Evolutionary conservation across 2,329 filamentous ascomycete species (phyloP).

Genomic region (Fusarium sulawesiense): DNA sequence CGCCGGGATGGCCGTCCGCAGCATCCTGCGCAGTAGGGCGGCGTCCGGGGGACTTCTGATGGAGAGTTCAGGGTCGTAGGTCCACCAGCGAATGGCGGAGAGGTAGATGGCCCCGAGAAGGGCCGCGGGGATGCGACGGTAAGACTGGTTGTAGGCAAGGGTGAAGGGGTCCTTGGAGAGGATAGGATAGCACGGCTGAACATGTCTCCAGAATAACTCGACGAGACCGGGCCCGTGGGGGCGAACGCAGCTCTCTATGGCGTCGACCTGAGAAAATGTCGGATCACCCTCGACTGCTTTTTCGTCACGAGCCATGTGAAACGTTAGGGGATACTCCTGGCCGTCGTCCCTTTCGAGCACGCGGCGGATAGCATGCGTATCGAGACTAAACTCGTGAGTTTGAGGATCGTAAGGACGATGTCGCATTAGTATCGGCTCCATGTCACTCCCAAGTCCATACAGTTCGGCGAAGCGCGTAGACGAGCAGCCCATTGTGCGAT

Average conservation of each 20-base stretch:
- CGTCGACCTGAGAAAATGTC: conserved; percentile 47
- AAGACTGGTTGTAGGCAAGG: conserved; percentile 62
- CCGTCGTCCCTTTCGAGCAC: conserved; percentile 62
- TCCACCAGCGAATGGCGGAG: conserved; percentile 66
- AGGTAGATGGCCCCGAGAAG: conserved; percentile 67
- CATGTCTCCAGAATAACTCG: conserved; percentile 70
- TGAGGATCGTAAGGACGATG: conserved; percentile 64
- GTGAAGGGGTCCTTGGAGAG: conserved; percentile 66
- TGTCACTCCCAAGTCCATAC: conserved; percentile 50
- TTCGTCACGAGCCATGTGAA: conserved; percentile 50
- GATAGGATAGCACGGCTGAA: conserved; percentile 65
- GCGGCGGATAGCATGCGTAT: conserved; percentile 70
- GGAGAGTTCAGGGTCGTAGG: conserved; percentile 54
- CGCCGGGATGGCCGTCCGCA: conserved; percentile 43
- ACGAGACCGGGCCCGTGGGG: conserved; percentile 70
- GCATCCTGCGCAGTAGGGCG: conserved; percentile 40
- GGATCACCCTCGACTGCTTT: conserved; percentile 46
- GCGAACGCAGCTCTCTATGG: conserved; percentile 68
- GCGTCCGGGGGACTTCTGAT: conserved; percentile 45
- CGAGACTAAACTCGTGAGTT: conserved; percentile 56
- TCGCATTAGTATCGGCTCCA: conserved; percentile 51
- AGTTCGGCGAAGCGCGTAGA: conserved; percentile 48
- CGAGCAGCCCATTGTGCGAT: conserved; percentile 43
- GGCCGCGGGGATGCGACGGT: conserved; percentile 63
- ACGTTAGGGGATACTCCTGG: conserved; percentile 49